Evolutionary conservation across 2,329 filamentous ascomycete species (phyloP).

Genomic region (Colletotrichum chlorophyti): DNA sequence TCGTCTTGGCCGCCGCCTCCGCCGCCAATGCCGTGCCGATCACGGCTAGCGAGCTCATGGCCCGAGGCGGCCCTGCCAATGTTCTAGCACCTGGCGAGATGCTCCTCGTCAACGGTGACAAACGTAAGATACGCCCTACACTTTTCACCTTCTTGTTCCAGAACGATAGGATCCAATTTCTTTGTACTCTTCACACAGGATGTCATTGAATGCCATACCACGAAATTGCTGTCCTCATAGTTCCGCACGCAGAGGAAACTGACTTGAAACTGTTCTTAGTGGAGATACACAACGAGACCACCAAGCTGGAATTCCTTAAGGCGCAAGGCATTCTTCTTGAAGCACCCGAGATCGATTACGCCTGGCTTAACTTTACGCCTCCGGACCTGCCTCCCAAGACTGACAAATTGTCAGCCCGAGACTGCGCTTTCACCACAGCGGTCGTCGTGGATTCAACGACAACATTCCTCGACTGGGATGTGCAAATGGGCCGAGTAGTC

Average conservation of each 20-base stretch:
- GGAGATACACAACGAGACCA: not conserved
- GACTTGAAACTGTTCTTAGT: no score
- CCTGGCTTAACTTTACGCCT: not conserved
- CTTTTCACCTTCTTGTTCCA: no score
- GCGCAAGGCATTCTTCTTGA: not conserved
- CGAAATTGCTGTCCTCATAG: no score
- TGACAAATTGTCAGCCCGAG: not conserved
- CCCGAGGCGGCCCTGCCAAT: not conserved
- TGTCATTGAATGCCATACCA: no score
- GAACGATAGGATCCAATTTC: no score
- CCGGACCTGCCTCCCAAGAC: no score
- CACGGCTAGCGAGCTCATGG: not conserved
- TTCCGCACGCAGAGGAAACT: no score
- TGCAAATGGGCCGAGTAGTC: constrained; percentile 17
- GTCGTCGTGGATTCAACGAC: not conserved
- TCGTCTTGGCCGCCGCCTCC: no score
- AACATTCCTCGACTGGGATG: constrained; percentile 20
- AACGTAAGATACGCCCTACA: no score
- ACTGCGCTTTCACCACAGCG: constrained; percentile 3
- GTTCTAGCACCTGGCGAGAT: not conserved
- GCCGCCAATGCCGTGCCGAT: not conserved
- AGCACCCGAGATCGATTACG: not conserved
- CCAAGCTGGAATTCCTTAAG: not conserved
- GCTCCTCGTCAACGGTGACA: not conserved
- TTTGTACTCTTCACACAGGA: no score